These are phyloP conservation scores for Metschnikowia reukaufii DNA, from an alignment of 805 yeast species.

Conservation along the genomic window DNA sequence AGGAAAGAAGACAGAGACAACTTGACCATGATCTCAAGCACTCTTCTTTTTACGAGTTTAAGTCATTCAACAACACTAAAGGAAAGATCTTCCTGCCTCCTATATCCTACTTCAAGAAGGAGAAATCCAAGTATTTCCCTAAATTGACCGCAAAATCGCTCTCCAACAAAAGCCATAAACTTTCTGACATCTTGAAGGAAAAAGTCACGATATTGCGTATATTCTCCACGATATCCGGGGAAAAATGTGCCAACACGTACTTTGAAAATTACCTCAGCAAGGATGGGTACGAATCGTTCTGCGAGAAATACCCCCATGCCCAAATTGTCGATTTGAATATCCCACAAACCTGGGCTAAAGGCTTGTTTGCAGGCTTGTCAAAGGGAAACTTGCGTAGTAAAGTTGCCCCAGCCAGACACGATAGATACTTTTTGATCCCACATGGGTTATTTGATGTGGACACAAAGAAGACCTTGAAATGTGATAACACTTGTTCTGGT, in stretches of 20 bases:
- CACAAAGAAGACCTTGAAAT: constrained; percentile 56
- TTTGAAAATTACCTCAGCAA: constrained; percentile 47
- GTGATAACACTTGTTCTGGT: constrained; percentile 80
- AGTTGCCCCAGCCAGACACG: constrained; percentile 50
- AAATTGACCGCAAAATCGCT: constrained; percentile 64
- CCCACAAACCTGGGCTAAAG: constrained; percentile 73
- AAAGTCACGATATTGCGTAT: constrained; percentile 65
- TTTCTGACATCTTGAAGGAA: constrained; percentile 41
- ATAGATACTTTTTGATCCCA: constrained; percentile 63
- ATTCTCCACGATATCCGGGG: constrained; percentile 70
- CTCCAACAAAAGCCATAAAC: constrained; percentile 33
- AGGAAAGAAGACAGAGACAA: constrained; percentile 38
- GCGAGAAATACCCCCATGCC: constrained; percentile 46
- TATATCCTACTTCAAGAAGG: constrained; percentile 68
- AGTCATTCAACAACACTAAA: constrained; percentile 54
- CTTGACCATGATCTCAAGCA: constrained; percentile 44
- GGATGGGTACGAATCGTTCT: constrained; percentile 43
- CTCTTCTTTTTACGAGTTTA: constrained; percentile 45
- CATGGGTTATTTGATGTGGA: constrained; percentile 57
- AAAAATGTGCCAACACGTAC: constrained; percentile 60
- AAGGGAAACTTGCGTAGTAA: constrained; percentile 43
- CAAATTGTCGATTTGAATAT: constrained; percentile 77
- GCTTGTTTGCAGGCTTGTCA: constrained; percentile 51
- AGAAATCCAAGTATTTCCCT: constrained; percentile 78
- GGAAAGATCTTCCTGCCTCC: constrained; percentile 90